A percentile compares a stretch with the other conserved stretches of the same genome.
These are phyloP conservation scores for Colletotrichum destructivum DNA, from an alignment of 2,329 filamentous ascomycete species.

Conservation along the genomic window DNA sequence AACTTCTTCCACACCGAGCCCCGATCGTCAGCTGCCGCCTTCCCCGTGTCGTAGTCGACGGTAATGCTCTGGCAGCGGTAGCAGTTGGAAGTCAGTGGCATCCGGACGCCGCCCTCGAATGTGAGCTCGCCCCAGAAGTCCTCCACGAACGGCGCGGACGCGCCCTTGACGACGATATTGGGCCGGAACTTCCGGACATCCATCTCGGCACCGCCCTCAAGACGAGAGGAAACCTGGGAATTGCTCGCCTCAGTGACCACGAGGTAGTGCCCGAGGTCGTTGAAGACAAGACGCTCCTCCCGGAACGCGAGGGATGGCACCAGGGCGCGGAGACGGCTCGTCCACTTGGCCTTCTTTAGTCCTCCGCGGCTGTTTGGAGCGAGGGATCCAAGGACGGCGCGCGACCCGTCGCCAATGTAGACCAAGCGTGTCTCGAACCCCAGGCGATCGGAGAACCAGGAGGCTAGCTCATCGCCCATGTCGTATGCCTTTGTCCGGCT, in stretches of 20 bases:
- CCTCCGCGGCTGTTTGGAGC: constrained; percentile 44
- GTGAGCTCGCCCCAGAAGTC: constrained; percentile 24
- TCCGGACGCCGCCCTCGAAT: constrained; percentile 14
- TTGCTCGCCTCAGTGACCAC: no score
- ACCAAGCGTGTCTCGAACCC: constrained; percentile 73
- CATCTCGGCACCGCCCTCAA: no score
- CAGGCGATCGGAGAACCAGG: constrained; percentile 78
- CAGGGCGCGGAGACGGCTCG: no score
- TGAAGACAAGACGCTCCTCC: no score
- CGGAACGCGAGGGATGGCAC: no score
- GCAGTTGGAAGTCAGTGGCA: constrained; percentile 23
- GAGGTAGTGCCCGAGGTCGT: no score
- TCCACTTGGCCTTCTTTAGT: no score
- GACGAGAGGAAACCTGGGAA: no score
- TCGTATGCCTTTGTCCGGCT: no score
- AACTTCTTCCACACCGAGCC: constrained; percentile 31
- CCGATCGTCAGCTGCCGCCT: constrained; percentile 19
- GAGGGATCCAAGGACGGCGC: constrained; percentile 74
- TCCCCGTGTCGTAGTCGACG: constrained; percentile 21
- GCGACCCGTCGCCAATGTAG: constrained; percentile 75
- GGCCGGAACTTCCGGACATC: no score
- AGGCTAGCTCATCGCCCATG: constrained; percentile 51
- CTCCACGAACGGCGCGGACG: no score
- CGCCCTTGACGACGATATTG: no score
- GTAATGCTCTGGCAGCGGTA: constrained; percentile 31